Evolutionary conservation across 345 rosid genomes (phyloP), one percentile per base, ranked within the genome.

Genomic region (Odontarrhena argentea): DNA sequence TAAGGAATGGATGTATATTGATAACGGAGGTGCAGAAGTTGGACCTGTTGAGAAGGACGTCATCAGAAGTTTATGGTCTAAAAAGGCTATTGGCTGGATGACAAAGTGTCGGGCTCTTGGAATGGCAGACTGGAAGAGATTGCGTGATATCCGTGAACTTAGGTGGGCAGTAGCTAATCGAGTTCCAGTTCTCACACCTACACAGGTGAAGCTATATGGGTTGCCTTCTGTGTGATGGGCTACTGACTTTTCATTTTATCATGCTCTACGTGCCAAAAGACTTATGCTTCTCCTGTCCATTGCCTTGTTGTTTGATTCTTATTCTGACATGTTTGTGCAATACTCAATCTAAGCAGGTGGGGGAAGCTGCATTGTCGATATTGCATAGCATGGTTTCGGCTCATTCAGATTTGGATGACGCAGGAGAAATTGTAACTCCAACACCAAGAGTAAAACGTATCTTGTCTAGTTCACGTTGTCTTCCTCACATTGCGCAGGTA

Each of bases 391-490:
- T 94, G 99, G 99, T 88, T 69, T 86, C 93, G 60, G 95, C 97
- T 35, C 99, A 91, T 86, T 94, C 99, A 67, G 99, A 94, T 80
- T 74, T 94, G 66, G 99, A 94, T 80, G 99, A 94, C 72, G 99
- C 99, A 55, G 99, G 99, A 75, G 99, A 94, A 84, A 84, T 91
- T 68, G 99, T 94, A 54, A 94, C 99, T 44, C 99, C 99, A 74
- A 94, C 99, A 51, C 99, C 99, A 38, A 84, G 91, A 81, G 99
- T 94, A 50, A 94, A 94, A 73, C 44, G 96, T 65, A 94, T 94
- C 58, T 73, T 94, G 79, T 94, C 99, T 78, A 94, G 99, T 79
- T 74, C 87, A 2, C 97, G 97, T 40, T 94, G 97, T 82, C 89
- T 91, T 73, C 99, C 99, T 40, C 97, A 94, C 78, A 86, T 94